Evolutionary conservation across 768 basidiomycete species (phyloP).

Genomic region (Termitomyces sp.): DNA sequence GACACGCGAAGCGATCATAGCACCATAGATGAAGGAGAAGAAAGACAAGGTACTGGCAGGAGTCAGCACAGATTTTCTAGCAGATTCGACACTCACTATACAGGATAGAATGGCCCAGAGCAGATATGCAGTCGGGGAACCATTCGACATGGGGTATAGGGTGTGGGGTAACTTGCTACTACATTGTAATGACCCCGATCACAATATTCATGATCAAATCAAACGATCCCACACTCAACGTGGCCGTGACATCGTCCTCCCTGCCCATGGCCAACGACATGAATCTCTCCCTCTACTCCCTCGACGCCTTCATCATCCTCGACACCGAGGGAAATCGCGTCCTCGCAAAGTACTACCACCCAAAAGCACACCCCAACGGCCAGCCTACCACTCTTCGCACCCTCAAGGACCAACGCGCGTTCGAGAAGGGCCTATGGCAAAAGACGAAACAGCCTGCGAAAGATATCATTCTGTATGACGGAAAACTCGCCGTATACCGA

Average conservation of each 20-base stretch:
- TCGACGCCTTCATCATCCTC: slow-evolving; percentile 85
- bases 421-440: slow-evolving; percentile 93
- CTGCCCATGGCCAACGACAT: slow-evolving; percentile 22
- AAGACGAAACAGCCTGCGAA: slow-evolving; percentile 85
- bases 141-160: slow-evolving; percentile 52
- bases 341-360: slow-evolving; percentile 91
- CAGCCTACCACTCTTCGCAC: slow-evolving; percentile 60
- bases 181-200: neutral
- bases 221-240: neutral
- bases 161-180: neutral
- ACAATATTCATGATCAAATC: neutral
- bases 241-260: slow-evolving; percentile 3
- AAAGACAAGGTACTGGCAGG: slow-evolving; percentile 56
- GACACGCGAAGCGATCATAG: slow-evolving; percentile 74
- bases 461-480: slow-evolving; percentile 91
- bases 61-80: slow-evolving; percentile 22
- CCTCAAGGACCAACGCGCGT: slow-evolving; percentile 90
- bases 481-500: slow-evolving; percentile 88
- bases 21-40: slow-evolving; percentile 74
- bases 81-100: slow-evolving; percentile 52
- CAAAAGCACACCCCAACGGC: slow-evolving; percentile 61
- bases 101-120: slow-evolving; percentile 72
- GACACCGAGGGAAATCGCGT: slow-evolving; percentile 96
- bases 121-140: slow-evolving; percentile 70
- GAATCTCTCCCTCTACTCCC: slow-evolving; percentile 88